These are phyloP conservation scores for Fusarium oxysporum DNA, from an alignment of 2,329 filamentous ascomycete genomes.

Conservation along the genomic window DNA sequence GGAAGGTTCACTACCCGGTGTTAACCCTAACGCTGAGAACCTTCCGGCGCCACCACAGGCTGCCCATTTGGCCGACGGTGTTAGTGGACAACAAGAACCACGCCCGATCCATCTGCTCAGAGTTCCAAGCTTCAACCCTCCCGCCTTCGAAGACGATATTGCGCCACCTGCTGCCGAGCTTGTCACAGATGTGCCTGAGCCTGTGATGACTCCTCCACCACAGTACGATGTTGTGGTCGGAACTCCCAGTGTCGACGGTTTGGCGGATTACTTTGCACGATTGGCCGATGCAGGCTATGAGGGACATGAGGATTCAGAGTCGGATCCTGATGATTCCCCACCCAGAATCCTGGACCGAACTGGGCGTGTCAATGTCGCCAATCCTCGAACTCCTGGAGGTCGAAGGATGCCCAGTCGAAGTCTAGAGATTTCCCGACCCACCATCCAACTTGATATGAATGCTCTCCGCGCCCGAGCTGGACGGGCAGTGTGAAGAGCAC, in stretches of 20 bases:
- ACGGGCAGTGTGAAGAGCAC: constrained; percentile 42
- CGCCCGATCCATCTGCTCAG: constrained; percentile 88
- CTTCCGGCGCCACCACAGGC: constrained; percentile 66
- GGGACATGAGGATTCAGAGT: constrained; percentile 55
- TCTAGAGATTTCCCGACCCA: constrained; percentile 62
- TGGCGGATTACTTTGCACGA: constrained; percentile 89
- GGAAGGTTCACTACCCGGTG: constrained; percentile 58
- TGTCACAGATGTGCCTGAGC: constrained; percentile 36
- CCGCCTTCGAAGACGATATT: constrained; percentile 82
- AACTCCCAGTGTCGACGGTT: constrained; percentile 71
- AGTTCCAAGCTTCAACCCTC: constrained; percentile 87
- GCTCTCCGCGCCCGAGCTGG: constrained; percentile 41
- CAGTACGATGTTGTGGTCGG: constrained; percentile 85
- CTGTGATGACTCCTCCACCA: constrained; percentile 81
- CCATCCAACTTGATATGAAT: constrained; percentile 45
- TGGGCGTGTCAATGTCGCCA: constrained; percentile 68
- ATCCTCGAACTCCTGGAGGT: constrained; percentile 66
- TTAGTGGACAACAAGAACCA: constrained; percentile 52
- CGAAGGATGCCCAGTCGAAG: constrained; percentile 67
- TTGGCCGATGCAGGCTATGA: constrained; percentile 76
- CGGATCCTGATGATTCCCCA: constrained; percentile 57
- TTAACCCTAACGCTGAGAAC: constrained; percentile 50
- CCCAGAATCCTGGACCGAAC: constrained; percentile 61
- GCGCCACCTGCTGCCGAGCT: constrained; percentile 50
- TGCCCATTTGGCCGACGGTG: constrained; percentile 59